Base-by-base conservation (phyloP, 140 eudicot species). In the Stevia rebaudiana region DNA sequence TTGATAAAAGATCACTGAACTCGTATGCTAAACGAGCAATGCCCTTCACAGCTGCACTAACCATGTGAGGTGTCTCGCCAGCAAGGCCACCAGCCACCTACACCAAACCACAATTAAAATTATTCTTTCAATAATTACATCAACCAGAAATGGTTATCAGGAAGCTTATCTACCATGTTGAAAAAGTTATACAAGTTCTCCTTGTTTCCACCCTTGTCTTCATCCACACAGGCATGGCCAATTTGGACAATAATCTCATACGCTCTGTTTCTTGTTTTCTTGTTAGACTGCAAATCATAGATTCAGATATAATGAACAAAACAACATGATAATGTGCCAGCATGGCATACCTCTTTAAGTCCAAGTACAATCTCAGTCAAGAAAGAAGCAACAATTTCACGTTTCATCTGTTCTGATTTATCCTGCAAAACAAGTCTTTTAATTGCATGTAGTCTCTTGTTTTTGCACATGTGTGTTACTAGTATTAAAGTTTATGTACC, bases 11-110 rank as follows among this genome's bases (percentile, higher is more conserved):
- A 72, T 94, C 99, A 21, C 85, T 79, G 67, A 94, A 94, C 76
- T 94, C 99, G 71, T 94, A 94, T 37, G 99, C 83, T 82, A 94
- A 74, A 39, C 99, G 99, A 76, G 99, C 99, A 50, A 94, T 74
- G 73, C 94, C 99, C 56, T 81, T 94, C 69, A 94, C 88, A 3
- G 95, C 90, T 8, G 97, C 99, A 76, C 99, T 88, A 53, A 94
- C 82, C 94, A 89, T 83, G 74, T 94, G 99, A 63, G 99, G 95
- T 55, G 99, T 81, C 75, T 88, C 97, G 11, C 99, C 87, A 46
- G 95, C 90, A 55, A 94, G 78, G 18, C 97, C 90, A 8, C 95
- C 89, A 50, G 95, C 97, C 46, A 94, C 94, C 99, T 94, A 72
- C 23, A 48, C 11, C 25, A 24, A 44, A 55, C 72, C 47, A 43